A percentile compares a stretch with the other conserved stretches of the same genome.
Conservation (phyloP, 176 grass and related monocot genomes). For the Eremochloa ophiuroides region DNA sequence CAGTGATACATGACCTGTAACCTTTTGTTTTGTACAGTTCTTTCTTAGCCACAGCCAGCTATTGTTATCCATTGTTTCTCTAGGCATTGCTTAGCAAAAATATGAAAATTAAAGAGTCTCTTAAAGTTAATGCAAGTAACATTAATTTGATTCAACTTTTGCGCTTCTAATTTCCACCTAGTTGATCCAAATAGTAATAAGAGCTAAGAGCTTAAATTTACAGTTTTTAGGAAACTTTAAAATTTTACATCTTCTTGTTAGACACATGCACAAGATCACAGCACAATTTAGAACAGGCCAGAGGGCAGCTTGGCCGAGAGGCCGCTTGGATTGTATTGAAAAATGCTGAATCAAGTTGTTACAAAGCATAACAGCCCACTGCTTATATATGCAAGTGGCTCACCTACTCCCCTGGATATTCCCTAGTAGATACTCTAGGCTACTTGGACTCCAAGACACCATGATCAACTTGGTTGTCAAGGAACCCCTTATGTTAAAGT, state of each 20-base stretch:
- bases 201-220: neutral
- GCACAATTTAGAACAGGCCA: too few species aligned
- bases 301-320: too few species aligned
- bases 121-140: neutral
- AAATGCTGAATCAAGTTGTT: too few species aligned
- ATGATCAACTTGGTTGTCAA: too few species aligned
- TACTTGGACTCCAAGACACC: too few species aligned
- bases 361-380: too few species aligned
- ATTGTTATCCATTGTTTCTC: neutral
- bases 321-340: too few species aligned
- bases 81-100: neutral
- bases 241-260: neutral
- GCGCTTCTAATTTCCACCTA: neutral
- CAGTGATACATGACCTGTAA: slow-evolving; percentile 4
- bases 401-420: too few species aligned
- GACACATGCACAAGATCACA: too few species aligned
- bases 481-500: too few species aligned
- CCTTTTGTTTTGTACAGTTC: neutral
- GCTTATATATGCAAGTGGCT: too few species aligned
- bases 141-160: neutral
- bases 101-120: neutral
- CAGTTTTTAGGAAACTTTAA: neutral
- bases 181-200: neutral
- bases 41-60: slow-evolving; percentile 9
- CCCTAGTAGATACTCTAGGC: too few species aligned